Base-by-base conservation (phyloP, 495 filamentous ascomycete species). In the Mycothermus thermophilus region DNA sequence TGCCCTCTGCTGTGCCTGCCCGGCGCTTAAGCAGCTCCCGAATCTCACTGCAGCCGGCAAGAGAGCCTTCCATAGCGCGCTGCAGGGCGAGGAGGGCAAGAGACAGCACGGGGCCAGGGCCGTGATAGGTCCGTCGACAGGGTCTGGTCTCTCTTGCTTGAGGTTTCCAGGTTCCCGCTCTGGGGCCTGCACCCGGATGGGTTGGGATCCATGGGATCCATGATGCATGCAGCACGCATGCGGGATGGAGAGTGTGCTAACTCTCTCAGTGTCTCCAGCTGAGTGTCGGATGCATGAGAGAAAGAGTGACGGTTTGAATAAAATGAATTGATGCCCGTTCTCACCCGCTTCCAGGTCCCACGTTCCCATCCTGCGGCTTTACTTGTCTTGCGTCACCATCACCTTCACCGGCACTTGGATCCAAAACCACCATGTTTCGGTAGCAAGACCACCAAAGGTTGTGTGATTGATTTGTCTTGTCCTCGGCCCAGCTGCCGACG, bases 21-120 rank as follows among this genome's bases (percentile, higher is more conserved):
- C 36, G 39, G 41, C 44, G 47, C 44, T 47, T 48, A 50, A 32
- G n/a, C n/a, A 35, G 48, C 34, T 40, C 34, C 40, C 40, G 38
- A 45, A 43, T 50, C 29, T 34, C 40, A 41, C 30, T 38, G 37
- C 37, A 37, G 37, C 32, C 47, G 44, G 47, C 43, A 50, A 34
- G 22, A 28, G 32, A 35, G 32, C 18, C 41, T 41, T 37, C 37
- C 44, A 48, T 41, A 41, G 35, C 27, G 36, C 25, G 12, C 44
- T 50, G 43, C 35, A 46, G 34, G 31, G 12, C 13, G 21, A 13
- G 23, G 34, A 27, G 25, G 5, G 25, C n/a, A n/a, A n/a, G n/a
- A n/a, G n/a, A n/a, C n/a, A n/a, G n/a, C n/a, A n/a, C n/a, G n/a
- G n/a, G n/a, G n/a, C n/a, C 25, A 17, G 29, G 26, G 15, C 16